Conservation (phyloP, 345 rosid genomes). For the Nasturtium officinale region DNA sequence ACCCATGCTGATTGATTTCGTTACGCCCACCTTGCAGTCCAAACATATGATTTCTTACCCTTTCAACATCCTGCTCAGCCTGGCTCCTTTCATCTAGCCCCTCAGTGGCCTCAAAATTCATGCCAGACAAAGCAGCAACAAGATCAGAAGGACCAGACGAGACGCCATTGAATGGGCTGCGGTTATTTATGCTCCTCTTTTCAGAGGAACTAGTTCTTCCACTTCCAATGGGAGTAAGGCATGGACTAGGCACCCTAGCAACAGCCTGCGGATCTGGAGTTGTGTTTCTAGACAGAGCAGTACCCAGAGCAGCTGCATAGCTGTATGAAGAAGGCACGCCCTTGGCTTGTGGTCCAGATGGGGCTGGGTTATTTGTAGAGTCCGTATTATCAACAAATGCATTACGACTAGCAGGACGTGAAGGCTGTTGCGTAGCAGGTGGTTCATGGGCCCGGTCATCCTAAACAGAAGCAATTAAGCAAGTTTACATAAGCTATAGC, state of each 20-base stretch:
- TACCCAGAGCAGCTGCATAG: constrained; percentile 79
- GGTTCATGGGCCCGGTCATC: too few species aligned
- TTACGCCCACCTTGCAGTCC: constrained; percentile 40
- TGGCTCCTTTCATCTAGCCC: constrained; percentile 52
- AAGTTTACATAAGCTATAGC: background rate
- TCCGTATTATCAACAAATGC: constrained; percentile 69
- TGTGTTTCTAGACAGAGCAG: constrained; percentile 75
- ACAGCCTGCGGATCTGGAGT: constrained; percentile 88
- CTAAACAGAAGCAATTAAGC: constrained; percentile 46
- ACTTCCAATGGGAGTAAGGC: constrained; percentile 82
- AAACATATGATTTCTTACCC: constrained; percentile 60
- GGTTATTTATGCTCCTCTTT: constrained; percentile 55
- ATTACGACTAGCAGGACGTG: constrained; percentile 81
- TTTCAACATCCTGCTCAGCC: constrained; percentile 52
- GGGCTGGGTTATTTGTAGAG: constrained; percentile 51
- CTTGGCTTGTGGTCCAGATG: constrained; percentile 52
- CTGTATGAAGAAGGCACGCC: constrained; percentile 60
- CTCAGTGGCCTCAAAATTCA: constrained; percentile 60
- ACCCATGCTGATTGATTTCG: constrained; percentile 43
- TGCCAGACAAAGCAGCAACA: constrained; percentile 64
- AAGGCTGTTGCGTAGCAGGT: constrained; percentile 23
- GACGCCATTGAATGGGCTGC: constrained; percentile 59
- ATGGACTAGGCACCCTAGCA: constrained; percentile 88
- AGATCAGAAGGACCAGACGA: constrained; percentile 64
- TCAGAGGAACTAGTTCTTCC: constrained; percentile 63